Percentiles rank a stretch among this genome's conserved stretches.
phyloP scores from a whole-genome alignment of 352 stramenopile genomes.

The Globisporangium lucens region DNA sequence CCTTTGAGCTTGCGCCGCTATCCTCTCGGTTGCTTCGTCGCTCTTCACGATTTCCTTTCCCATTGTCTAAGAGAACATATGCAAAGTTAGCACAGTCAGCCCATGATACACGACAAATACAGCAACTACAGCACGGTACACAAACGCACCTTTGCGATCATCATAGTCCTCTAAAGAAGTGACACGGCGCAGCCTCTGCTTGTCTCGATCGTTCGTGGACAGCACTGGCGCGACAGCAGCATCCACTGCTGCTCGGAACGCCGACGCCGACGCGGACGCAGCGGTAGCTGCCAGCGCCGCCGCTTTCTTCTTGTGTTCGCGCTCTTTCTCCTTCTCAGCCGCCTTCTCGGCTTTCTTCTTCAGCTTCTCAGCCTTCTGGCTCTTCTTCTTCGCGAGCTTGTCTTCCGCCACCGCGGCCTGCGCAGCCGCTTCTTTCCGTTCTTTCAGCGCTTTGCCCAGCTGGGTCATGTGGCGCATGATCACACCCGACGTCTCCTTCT shows the following conservation, averaged over 20 bases:
- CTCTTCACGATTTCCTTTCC: neutral
- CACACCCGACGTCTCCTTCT: constrained; percentile 47
- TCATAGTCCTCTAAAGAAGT: neutral
- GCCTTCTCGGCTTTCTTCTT: constrained; percentile 10
- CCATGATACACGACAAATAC: too few relatives aligned
- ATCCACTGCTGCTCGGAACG: neutral
- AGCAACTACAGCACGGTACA: neutral
- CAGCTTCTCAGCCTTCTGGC: constrained; percentile 4
- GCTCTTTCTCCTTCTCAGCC: neutral
- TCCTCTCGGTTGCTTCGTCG: constrained; percentile 11
- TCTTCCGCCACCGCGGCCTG: neutral
- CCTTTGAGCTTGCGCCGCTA: neutral
- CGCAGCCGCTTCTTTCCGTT: constrained; percentile 18
- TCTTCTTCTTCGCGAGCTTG: constrained; percentile 10
- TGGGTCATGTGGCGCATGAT: constrained; percentile 61
- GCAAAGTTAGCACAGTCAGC: neutral
- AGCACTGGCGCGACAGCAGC: neutral
- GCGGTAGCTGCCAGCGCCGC: neutral
- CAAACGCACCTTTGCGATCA: neutral
- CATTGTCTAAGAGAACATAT: neutral
- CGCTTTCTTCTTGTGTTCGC: constrained; percentile 4
- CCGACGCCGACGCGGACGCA: neutral
- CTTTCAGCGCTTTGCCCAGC: constrained; percentile 44
- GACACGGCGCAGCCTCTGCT: neutral
- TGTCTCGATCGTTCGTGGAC: neutral